These are phyloP conservation scores for Cucumis melo DNA, from an alignment of 306 rosid genomes.

Conservation along the genomic window DNA sequence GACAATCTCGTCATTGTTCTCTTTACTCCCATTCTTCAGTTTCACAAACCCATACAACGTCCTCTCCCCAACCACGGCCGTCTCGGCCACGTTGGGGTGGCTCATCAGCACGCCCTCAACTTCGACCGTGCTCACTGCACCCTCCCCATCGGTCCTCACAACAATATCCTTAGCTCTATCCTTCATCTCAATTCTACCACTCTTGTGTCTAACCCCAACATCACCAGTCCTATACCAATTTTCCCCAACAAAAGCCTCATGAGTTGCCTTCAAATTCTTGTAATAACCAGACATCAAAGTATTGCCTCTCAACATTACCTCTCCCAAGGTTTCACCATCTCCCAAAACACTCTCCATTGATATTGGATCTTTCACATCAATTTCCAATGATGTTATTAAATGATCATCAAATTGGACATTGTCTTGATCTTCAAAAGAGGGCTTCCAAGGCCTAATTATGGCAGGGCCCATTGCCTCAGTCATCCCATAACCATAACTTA, in stretches of 20 bases:
- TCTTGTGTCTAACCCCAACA: conserved; percentile 30
- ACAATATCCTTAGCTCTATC: conserved; percentile 57
- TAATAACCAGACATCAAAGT: conserved; percentile 55
- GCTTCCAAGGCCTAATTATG: conserved; percentile 36
- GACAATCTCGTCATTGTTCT: conserved; percentile 24
- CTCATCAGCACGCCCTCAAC: conserved; percentile 59
- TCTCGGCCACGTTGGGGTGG: conserved; percentile 52
- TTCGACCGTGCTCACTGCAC: conserved; percentile 44
- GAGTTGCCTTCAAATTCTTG: conserved; percentile 26
- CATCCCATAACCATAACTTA: conserved; percentile 81
- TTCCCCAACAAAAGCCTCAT: conserved; percentile 42
- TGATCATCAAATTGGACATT: conserved; percentile 1
- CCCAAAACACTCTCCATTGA: conserved; percentile 40
- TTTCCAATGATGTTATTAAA: conserved; percentile 23
- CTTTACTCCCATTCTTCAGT: conserved; percentile 34
- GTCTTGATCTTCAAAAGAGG: background rate
- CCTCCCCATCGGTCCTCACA: conserved; percentile 17
- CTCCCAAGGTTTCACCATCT: conserved; percentile 69
- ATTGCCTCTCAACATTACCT: conserved; percentile 58
- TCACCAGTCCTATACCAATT: conserved; percentile 73
- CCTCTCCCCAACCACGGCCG: conserved; percentile 46
- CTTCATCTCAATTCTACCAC: conserved; percentile 52
- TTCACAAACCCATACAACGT: conserved; percentile 40
- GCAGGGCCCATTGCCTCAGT: conserved; percentile 71
- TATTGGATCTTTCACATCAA: conserved; percentile 58